These are phyloP conservation scores for Chrysoporthe puriensis DNA, from an alignment of 2,329 filamentous ascomycete genomes.

Conservation along the genomic window DNA sequence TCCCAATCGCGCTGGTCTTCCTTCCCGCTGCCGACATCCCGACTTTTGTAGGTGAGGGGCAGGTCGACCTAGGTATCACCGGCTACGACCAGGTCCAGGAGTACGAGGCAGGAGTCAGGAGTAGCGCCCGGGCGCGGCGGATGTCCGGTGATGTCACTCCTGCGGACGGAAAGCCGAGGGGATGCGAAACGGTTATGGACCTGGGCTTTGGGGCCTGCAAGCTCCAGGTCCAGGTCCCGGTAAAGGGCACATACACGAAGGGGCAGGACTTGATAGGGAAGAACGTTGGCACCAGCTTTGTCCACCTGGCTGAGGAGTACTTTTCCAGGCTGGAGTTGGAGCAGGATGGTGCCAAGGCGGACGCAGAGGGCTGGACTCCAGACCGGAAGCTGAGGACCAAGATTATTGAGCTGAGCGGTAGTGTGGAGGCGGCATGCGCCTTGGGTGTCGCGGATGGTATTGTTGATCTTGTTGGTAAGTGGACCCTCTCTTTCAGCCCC, in stretches of 20 bases:
- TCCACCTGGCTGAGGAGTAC: slow-evolving; percentile 79
- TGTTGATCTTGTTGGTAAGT: slow-evolving; percentile 91
- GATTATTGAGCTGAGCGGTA: slow-evolving; percentile 92
- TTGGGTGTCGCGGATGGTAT: slow-evolving; percentile 96
- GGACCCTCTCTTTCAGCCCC: not conserved
- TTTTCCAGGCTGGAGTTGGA: slow-evolving; percentile 76
- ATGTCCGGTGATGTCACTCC: slow-evolving; percentile 50
- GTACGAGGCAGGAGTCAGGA: slow-evolving; percentile 70
- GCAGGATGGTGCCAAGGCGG: slow-evolving; percentile 43
- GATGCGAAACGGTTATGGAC: slow-evolving; percentile 86
- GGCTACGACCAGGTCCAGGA: slow-evolving; percentile 91
- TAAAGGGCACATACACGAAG: slow-evolving; percentile 72
- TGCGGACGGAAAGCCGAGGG: slow-evolving; percentile 51
- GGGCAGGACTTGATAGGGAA: slow-evolving; percentile 83
- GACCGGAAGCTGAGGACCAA: slow-evolving; percentile 72
- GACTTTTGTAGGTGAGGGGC: slow-evolving; percentile 93
- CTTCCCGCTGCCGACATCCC: slow-evolving; percentile 96
- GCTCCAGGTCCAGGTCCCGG: slow-evolving; percentile 94
- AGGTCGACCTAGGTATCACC: slow-evolving; percentile 92
- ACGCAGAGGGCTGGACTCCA: slow-evolving; percentile 38
- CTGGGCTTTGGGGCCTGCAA: slow-evolving; percentile 89
- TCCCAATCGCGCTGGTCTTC: slow-evolving; percentile 93
- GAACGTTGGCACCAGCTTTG: slow-evolving; percentile 96
- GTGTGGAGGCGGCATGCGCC: slow-evolving; percentile 95
- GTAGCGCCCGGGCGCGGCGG: slow-evolving; percentile 51